Base-by-base conservation (phyloP, 2,329 filamentous ascomycete species). In the Diaporthe humulicola region DNA sequence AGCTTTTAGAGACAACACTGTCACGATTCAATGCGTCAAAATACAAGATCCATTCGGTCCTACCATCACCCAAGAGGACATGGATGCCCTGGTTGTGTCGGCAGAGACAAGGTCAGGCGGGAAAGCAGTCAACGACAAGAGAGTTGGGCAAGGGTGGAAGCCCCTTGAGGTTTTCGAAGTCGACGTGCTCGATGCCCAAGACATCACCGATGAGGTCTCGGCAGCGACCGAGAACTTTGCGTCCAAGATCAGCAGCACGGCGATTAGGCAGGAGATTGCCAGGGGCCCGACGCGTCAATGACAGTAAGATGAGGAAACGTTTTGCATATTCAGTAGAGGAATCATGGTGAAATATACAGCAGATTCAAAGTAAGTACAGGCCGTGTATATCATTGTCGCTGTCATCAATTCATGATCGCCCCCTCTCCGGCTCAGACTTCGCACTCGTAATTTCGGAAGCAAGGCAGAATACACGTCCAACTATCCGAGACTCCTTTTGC, bases 11-110 rank as follows among this genome's bases (percentile, higher is more conserved):
- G 86, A 88, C 71, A 90, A 89, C 48, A 83, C 84, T 0, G 85
- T 98, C 73, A 85, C 88, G 3, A 89, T 98, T 67, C 93, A 94
- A 78, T 95, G 95, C 81, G 94, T 96, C 60, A 91, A 95, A 81
- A 95, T 99, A 72, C 92, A 93, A 79, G 96, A 99, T 82, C 90
- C 94, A 0, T 98, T 93, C 83, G 97, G 97, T 0, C 97, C 97
- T 4, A 98, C 97, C 0, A 94, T 98, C 76, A 95, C 94, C 0
- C 92, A 96, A 74, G 90, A 94, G 82, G 86, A 89, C 40, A 93
- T 98, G 76, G 92, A 93, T 58, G 94, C 93, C 0, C 88, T 99
- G 73, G 93, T 98, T 4, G 92, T 98, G 8, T 98, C 96, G 8
- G 93, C 90, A 17, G 97, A 99, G 86, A 98, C 97, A 22, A 90